Evolutionary conservation across 345 rosid species (phyloP), one percentile per base, ranked within the genome.

Genomic region (Euphorbia lathyris): DNA sequence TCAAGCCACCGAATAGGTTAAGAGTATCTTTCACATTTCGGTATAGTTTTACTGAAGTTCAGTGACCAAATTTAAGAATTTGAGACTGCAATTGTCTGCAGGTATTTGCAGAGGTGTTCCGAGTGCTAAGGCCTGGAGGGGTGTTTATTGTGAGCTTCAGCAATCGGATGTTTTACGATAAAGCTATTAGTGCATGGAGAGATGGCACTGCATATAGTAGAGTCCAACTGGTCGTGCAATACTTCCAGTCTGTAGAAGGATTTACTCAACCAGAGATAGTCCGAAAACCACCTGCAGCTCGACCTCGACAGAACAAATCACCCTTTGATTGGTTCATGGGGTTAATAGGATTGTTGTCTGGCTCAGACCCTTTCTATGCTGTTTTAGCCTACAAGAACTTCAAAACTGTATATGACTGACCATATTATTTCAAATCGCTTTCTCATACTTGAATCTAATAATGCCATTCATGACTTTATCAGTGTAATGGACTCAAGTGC

Each of bases 151-250:
- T 86, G 65, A 90, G 97, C 83, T 91, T 94, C 63, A 94, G 97
- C 93, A 94, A 86, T 75, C 76, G 96, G 48, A 79, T 91, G 81
- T 94, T 94, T 81, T 90, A 90, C 69, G 96, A 94, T 82, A 94
- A 94, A 83, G 97, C 93, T 34, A 82, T 91, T 38, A 75, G 79
- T 62, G 81, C 83, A 29, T 91, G 97, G 97, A 80, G 97, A 81
- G 96, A 94, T 29, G 98, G 96, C 58, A 83, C 69, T 38, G 95
- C 78, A 12, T 91, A 88, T 30, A 66, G 96, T 76, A 74, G 95
- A 20, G 68, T 81, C 3, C 98, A 91, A 66, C 75, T 91, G 36
- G 95, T 89, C 27, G 77, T 84, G 74, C 96, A 91, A 68, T 91
- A 94, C 63, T 91, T 94, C 68, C 93, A 91, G 71, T 81, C 80